Evolutionary conservation across 352 stramenopile genomes (phyloP).

Genomic region (Globisporangium cystogenes): DNA sequence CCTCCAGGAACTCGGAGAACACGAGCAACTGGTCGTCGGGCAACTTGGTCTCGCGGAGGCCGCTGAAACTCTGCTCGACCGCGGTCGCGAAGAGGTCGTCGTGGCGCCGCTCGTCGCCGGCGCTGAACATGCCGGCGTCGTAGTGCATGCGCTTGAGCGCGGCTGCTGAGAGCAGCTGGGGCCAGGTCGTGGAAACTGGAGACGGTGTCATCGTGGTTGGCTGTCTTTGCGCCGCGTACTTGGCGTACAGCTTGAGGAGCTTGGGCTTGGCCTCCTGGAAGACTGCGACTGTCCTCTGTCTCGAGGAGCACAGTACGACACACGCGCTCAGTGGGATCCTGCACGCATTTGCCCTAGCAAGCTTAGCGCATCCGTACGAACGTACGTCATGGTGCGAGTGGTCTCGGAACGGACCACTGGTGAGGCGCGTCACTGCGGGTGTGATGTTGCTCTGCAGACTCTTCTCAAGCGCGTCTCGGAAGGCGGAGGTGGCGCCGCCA

Average conservation of each 20-base stretch:
- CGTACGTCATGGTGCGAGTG: conserved; percentile 69
- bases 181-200: conserved; percentile 26
- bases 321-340: neutral
- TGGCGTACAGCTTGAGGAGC: conserved; percentile 61
- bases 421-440: conserved; percentile 51
- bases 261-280: conserved; percentile 76
- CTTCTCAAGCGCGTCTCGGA: conserved; percentile 33
- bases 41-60: conserved; percentile 25
- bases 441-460: conserved; percentile 35
- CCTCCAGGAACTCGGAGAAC: conserved; percentile 73
- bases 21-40: conserved; percentile 46
- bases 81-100: conserved; percentile 49
- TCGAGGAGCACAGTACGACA: neutral
- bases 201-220: conserved; percentile 1
- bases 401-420: conserved; percentile 64
- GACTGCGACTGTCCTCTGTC: conserved; percentile 54
- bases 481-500: neutral
- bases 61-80: conserved; percentile 59
- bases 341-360: neutral
- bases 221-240: conserved; percentile 33
- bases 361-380: neutral
- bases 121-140: conserved; percentile 75
- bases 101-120: conserved; percentile 45
- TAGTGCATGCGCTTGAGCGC: conserved; percentile 65
- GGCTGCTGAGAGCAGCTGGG: conserved; percentile 32